These are phyloP conservation scores for Lichenothelia convexa DNA, from an alignment of 495 filamentous ascomycete genomes.

Conservation along the genomic window DNA sequence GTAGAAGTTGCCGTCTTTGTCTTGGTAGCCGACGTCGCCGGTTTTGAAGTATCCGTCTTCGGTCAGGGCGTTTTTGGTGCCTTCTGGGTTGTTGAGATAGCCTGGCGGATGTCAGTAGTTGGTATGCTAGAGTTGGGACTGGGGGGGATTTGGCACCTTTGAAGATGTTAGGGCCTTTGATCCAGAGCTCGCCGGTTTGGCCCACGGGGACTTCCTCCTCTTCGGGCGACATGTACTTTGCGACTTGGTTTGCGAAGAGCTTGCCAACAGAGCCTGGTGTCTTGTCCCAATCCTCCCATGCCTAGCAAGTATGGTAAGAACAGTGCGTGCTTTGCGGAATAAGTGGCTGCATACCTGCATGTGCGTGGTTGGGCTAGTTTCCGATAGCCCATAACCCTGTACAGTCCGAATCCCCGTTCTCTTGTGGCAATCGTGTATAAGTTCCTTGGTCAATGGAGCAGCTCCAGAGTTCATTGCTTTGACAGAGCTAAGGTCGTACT, in stretches of 20 bases:
- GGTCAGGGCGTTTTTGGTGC: constrained; percentile 46
- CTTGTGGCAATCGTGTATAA: constrained; percentile 60
- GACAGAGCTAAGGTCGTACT: constrained; percentile 64
- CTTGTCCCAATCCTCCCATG: constrained; percentile 59
- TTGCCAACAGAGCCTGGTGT: constrained; percentile 66
- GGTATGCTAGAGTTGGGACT: too few relatives aligned
- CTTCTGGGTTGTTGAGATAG: constrained; percentile 53
- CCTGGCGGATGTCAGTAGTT: too few relatives aligned
- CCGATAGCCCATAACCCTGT: constrained; percentile 30
- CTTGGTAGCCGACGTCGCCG: constrained; percentile 49
- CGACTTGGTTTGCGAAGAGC: constrained; percentile 63
- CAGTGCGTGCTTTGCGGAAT: constrained; percentile 25
- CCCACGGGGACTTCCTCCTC: constrained; percentile 21
- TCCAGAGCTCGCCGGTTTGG: constrained; percentile 37
- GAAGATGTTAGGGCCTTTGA: constrained; percentile 65
- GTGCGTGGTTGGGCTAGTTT: constrained; percentile 41
- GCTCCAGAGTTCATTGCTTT: constrained; percentile 81
- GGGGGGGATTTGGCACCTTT: too few relatives aligned
- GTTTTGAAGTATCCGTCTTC: constrained; percentile 68
- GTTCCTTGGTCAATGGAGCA: constrained; percentile 67
- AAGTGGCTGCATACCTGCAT: constrained; percentile 20
- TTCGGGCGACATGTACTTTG: constrained; percentile 48
- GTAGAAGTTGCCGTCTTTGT: constrained; percentile 35
- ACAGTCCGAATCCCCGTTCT: constrained; percentile 48
- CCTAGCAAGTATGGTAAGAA: constrained; percentile 30